Percentiles rank a stretch among this genome's conserved stretches.
phyloP scores from a whole-genome alignment of 1,284 basidiomycete species.

The Ceratobasidium sp. region DNA sequence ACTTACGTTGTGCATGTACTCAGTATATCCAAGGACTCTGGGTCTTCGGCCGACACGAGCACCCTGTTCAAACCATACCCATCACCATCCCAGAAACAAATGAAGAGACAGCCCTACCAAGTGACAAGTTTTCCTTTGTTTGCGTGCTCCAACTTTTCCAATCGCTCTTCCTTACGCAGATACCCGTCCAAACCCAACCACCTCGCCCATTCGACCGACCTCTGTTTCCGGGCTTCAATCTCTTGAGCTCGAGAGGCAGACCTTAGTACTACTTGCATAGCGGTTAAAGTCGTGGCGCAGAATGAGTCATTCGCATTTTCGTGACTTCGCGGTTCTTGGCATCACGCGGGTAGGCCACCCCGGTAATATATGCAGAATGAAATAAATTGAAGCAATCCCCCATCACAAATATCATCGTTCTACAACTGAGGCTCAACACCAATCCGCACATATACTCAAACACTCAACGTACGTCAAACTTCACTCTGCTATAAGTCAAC shows the following conservation, averaged over 20 bases:
- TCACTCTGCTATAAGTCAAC: too few species aligned
- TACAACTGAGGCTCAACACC: too few species aligned
- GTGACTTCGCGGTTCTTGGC: background rate
- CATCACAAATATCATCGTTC: too few species aligned
- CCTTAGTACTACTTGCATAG: conserved; percentile 6
- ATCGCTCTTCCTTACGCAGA: conserved; percentile 48
- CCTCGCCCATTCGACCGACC: conserved; percentile 51
- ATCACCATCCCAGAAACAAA: background rate
- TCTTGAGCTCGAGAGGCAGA: conserved; percentile 21
- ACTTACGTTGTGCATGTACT: conserved; percentile 58
- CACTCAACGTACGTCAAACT: too few species aligned
- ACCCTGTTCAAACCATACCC: conserved; percentile 51
- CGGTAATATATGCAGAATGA: conserved; percentile 1
- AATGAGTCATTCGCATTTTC: too few species aligned
- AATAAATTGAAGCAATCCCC: too few species aligned
- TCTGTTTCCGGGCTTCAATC: conserved; percentile 48
- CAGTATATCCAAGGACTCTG: conserved; percentile 54
- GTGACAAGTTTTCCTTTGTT: conserved; percentile 50
- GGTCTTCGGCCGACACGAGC: conserved; percentile 53
- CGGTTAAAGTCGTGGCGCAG: background rate
- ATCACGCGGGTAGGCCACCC: background rate
- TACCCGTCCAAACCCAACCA: conserved; percentile 51
- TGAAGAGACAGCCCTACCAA: conserved; percentile 51
- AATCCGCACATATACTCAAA: too few species aligned
- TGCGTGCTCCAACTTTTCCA: conserved; percentile 53